Evolutionary conservation across 345 rosid species (phyloP), one percentile per base, ranked within the genome.

Genomic region (Pugionium cornutum): DNA sequence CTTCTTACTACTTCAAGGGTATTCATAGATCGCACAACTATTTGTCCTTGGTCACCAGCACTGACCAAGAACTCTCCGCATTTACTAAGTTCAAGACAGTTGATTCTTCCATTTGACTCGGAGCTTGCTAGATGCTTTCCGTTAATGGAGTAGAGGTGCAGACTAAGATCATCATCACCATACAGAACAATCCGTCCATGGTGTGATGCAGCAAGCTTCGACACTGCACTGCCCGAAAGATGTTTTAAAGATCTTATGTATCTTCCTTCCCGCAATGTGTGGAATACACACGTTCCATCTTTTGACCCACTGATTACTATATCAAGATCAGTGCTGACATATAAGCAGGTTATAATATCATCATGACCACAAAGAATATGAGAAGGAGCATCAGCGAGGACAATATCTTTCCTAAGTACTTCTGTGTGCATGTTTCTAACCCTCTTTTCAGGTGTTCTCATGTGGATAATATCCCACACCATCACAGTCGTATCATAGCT

Each of bases 341-440:
- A 81, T 72, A 92, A 75, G 79, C 97, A 92, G 35, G 98, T 87
- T 73, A 92, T 88, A 78, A 92, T 82, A 58, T 92, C 97, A 63
- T 92, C 98, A 42, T 89, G 98, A 61, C 98, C 97, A 58, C 97
- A 86, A 8, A 92, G 91, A 65, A 89, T 92, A 75, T 86, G 98
- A 60, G 87, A 87, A 64, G 98, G 98, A 72, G 97, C 86, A 72
- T 89, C 96, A 25, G 85, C 82, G 59, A 92, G 64, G 68, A 92
- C 84, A 28, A 49, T 57, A 56, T 89, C 96, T 84, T 75, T 92
- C 64, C 89, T 88, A 31, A 82, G 76, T 51, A 62, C 46, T 39
- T 86, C 98, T 37, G 78, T 44, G 46, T 76, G 88, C 3, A 63
- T 31, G 60, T 69, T 83, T 54, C 86, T 80, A 51, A 76, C 83